Conservation (phyloP, 1,139 yeast species). For the Blastobotrys ciferrii region DNA sequence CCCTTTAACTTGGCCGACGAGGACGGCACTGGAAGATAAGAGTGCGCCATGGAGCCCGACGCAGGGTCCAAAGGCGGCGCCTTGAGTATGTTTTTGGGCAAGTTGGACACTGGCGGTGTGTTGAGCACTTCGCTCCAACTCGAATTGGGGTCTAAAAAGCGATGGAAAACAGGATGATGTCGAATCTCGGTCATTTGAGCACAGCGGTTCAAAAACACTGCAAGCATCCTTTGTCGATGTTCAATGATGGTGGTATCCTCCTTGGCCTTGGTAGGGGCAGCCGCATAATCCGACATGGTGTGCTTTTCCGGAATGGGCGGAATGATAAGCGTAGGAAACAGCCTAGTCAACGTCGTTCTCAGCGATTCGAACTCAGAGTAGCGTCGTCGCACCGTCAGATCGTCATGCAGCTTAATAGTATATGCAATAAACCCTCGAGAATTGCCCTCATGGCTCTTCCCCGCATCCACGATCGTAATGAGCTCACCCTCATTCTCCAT, state of each 20-base stretch:
- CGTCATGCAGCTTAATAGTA: conserved; percentile 61
- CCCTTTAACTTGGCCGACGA: conserved; percentile 38
- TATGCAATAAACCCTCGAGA: conserved; percentile 75
- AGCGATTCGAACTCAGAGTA: conserved; percentile 91
- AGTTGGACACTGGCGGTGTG: conserved; percentile 55
- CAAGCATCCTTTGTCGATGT: conserved; percentile 71
- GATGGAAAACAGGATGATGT: conserved; percentile 61
- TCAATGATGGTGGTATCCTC: conserved; percentile 52
- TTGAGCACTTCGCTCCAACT: conserved; percentile 63
- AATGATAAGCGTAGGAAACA: conserved; percentile 77
- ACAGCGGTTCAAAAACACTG: conserved; percentile 78
- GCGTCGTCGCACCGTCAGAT: conserved; percentile 65
- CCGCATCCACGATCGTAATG: conserved; percentile 69
- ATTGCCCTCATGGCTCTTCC: conserved; percentile 73
- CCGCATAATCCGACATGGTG: conserved; percentile 50
- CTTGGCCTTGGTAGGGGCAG: conserved; percentile 56
- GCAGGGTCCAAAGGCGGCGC: conserved; percentile 58
- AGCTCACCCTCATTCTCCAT: conserved; percentile 37
- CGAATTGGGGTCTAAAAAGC: conserved; percentile 81
- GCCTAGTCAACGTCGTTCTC: conserved; percentile 61
- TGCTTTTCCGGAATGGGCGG: conserved; percentile 98
- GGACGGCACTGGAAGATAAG: conserved; percentile 62
- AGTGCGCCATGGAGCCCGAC: conserved; percentile 54
- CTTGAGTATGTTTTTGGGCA: conserved; percentile 52
- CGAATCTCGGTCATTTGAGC: conserved; percentile 54